Evolutionary conservation across 495 filamentous ascomycete genomes (phyloP), one percentile per base, ranked within the genome.

Genomic region (Evernia prunastri): DNA sequence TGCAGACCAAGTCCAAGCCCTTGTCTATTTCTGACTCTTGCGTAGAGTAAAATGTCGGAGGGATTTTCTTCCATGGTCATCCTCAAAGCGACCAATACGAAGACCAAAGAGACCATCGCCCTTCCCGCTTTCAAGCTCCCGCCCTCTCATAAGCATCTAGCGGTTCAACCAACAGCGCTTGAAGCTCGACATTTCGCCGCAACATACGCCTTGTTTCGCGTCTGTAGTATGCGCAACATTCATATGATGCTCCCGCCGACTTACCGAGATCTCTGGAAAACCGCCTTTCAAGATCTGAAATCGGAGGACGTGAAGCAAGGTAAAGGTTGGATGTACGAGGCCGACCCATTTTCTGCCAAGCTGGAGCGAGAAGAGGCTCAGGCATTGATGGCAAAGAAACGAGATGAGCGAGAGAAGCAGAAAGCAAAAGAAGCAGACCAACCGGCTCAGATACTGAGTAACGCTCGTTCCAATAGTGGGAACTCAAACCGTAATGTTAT

Each of bases 111-210:
- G 70, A 72, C 84, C 18, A 85, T 82, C 37, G 82, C 80, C 33
- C 79, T 97, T 29, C 87, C 91, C 36, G 88, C 92, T 1, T 89
- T 95, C 75, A 87, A 86, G 69, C 74, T 93, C n/a, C 92, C 92
- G 17, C 82, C 84, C 11, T 81, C 82, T 60, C 81, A 88, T 74
- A 86, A 87, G 68, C 80, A 91, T 40, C 77, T 91, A 47, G 82
- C 87, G 17, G 72, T 77, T 12, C 87, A 88, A 72, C 80, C 87
- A 20, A 92, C 88, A 1, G 83, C 90, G 13, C 77, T 97, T 27
- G 95, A 98, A 75, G 94, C 95, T 45, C 86, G 87, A 64, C 91
- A 98, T 78, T 92, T 94, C 66, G 91, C 90, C 18, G 94, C 95
- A 4, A 89, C 92, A 1, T 97, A 90, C 76, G 87, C 88, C 2